Percentiles rank a stretch among this genome's conserved stretches.
These are phyloP conservation scores for Eimeria maxima DNA, from an alignment of 169 alveolate species.

Conservation along the genomic window DNA sequence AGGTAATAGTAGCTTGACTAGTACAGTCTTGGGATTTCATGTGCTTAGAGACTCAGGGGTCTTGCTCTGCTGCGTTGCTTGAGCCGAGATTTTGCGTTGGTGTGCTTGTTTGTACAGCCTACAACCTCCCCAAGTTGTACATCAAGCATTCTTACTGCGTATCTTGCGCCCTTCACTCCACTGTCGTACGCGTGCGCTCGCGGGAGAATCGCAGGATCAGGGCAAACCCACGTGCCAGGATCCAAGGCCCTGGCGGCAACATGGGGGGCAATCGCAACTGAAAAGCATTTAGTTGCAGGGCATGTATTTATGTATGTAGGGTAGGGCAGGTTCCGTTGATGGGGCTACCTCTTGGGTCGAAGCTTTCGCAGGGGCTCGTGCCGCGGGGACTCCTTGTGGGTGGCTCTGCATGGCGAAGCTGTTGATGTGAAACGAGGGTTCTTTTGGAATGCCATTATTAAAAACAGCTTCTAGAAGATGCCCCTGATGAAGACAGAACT, in stretches of 20 bases:
- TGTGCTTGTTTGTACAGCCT: conserved; percentile 84
- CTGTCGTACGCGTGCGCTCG: conserved; percentile 97
- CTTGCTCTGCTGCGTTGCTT: background rate
- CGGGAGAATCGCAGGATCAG: conserved; percentile 83
- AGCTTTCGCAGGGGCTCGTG: background rate
- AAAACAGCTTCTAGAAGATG: background rate
- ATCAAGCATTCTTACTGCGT: conserved; percentile 99
- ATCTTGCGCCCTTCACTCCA: conserved; percentile 99
- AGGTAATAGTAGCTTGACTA: too few species aligned
- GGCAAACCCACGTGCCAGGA: conserved; percentile 81
- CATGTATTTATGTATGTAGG: background rate
- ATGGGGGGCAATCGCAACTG: conserved; percentile 78
- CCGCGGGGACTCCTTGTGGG: background rate
- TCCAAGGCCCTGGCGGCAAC: conserved; percentile 77
- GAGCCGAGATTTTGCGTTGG: background rate
- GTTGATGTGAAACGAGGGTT: background rate
- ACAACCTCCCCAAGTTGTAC: conserved; percentile 98
- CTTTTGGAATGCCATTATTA: background rate
- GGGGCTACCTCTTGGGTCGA: background rate
- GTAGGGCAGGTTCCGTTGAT: conserved; percentile 9
- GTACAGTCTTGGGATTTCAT: too few species aligned
- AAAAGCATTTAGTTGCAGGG: background rate
- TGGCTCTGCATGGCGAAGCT: background rate
- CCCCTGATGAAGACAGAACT: background rate
- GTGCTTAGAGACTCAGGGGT: too few species aligned